A percentile compares a stretch with the other conserved stretches of the same genome.
Conservation (phyloP, 257 asterid species). For the Rauvolfia tetraphylla region DNA sequence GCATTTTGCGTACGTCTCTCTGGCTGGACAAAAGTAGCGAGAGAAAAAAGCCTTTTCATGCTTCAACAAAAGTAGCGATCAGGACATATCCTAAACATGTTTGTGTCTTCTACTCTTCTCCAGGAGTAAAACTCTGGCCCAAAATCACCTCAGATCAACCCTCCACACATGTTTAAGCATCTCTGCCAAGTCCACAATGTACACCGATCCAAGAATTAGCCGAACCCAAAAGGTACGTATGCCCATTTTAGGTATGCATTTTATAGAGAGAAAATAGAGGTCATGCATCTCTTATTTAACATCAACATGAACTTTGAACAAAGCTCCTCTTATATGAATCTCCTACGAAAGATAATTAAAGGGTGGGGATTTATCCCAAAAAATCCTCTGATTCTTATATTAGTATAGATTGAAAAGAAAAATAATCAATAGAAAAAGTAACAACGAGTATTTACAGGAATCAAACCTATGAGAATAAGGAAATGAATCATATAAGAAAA, state of each 20-base stretch:
- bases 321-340: too few relatives aligned
- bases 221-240: neutral
- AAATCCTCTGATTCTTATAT: too few relatives aligned
- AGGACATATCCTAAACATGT: slow-evolving; percentile 1
- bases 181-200: too few relatives aligned
- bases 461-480: too few relatives aligned
- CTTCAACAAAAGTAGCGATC: neutral
- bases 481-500: too few relatives aligned
- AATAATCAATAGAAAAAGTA: too few relatives aligned
- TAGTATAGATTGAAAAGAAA: too few relatives aligned
- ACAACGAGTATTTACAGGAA: too few relatives aligned
- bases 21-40: neutral
- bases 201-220: slow-evolving; percentile 13
- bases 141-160: neutral
- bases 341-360: too few relatives aligned
- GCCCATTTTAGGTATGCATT: slow-evolving; percentile 21
- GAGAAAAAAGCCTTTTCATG: neutral
- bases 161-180: too few relatives aligned
- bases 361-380: too few relatives aligned
- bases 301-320: slow-evolving; percentile 30
- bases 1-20: slow-evolving; percentile 30
- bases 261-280: slow-evolving; percentile 15
- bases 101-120: neutral
- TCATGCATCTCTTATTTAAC: slow-evolving; percentile 45
- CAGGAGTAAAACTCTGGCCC: neutral